Base-by-base conservation (phyloP, 768 basidiomycete species). In the Roridomyces roridus region DNA sequence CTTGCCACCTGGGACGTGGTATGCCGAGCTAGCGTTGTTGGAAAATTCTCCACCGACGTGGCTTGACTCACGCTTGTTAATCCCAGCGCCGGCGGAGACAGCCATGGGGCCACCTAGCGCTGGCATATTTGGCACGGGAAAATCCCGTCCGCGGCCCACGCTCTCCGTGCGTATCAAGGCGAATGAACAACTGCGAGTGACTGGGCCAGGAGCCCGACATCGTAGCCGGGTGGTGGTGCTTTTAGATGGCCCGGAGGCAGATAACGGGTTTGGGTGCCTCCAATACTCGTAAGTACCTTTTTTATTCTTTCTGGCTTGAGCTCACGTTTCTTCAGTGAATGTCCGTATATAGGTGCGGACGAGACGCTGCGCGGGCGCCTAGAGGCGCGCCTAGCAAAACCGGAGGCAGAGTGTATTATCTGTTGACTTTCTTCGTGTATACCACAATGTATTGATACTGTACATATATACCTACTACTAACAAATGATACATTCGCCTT, bases 21-120 rank as follows among this genome's bases (percentile, higher is more conserved):
- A 73, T 18, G 68, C 78, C 17, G 62, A 67, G 6, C 73, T 82
- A 5, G 68, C 67, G 3, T 62, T 82, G 24, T 68, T 75, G 8
- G 75, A 79, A 34, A 71, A 78, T 43, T 78, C 77, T 34, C 72
- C 78, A 1, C 74, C 81, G 8, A 79, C 80, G 5, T 77, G 69
- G 46, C 46, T 82, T 52, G 72, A 81, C 48, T 76, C 77, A 6
- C 70, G 69, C 18, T 62, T 82, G 15, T 44, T 79, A 31, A 67
- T 82, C 26, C 65, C 69, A 10, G 61, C 71, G 15, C 69, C 67
- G 25, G 66, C 66, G 1, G 51, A 59, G 4, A 37, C 64, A 0
- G 54, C 65, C 5, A 41, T 24, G 48, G 46, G 34, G 47, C 48
- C 21, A 45, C 39, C 58, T 20, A 46, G 37, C 39, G 41, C 41